These are phyloP conservation scores for Thraustotheca clavata DNA, from an alignment of 352 stramenopile genomes.

Conservation along the genomic window DNA sequence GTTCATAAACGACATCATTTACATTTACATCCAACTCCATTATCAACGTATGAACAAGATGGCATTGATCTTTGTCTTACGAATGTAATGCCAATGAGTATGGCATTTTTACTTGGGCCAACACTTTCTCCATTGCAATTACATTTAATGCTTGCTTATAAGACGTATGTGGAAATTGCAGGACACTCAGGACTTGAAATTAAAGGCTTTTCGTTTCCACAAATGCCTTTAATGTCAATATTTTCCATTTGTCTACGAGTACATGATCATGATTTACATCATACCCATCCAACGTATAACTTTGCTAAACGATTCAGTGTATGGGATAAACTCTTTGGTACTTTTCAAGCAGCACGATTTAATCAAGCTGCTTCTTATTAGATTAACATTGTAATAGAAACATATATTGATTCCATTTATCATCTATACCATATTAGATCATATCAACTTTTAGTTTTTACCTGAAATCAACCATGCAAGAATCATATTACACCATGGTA, in stretches of 20 bases:
- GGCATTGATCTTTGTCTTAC: constrained; percentile 60
- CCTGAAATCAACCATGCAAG: no score
- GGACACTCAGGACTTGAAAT: constrained; percentile 73
- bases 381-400: neutral
- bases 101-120: constrained; percentile 37
- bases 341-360: constrained; percentile 32
- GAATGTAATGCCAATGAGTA: constrained; percentile 62
- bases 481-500: no score
- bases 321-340: constrained; percentile 80
- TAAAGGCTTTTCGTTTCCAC: constrained; percentile 80
- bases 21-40: constrained; percentile 60
- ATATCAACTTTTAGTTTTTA: neutral
- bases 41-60: constrained; percentile 82
- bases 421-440: neutral
- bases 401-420: neutral
- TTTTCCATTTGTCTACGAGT: constrained; percentile 54
- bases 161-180: constrained; percentile 83
- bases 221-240: constrained; percentile 59
- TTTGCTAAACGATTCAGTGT: constrained; percentile 84
- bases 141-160: constrained; percentile 79
- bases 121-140: constrained; percentile 49
- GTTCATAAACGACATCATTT: constrained; percentile 79
- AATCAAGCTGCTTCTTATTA: neutral
- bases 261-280: constrained; percentile 79
- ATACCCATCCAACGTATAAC: constrained; percentile 75